These are phyloP conservation scores for Yamadazyma dushanensis DNA, from an alignment of 1,139 yeast species.

Conservation along the genomic window DNA sequence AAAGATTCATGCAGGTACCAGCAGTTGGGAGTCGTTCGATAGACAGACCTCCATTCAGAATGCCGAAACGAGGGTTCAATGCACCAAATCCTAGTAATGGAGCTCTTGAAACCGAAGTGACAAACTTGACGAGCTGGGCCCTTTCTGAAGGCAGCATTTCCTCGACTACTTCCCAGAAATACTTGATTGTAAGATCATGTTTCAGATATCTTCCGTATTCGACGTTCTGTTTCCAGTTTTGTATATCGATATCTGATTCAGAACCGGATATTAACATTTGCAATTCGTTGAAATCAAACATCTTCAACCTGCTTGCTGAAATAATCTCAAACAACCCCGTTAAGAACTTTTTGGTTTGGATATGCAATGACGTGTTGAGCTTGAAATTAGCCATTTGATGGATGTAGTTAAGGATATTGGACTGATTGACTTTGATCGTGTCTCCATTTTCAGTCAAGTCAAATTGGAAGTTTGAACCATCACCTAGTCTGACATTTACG, in stretches of 20 bases:
- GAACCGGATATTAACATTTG: slow-evolving; percentile 89
- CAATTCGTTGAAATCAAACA: slow-evolving; percentile 82
- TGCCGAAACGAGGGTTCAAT: slow-evolving; percentile 77
- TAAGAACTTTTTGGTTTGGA: slow-evolving; percentile 65
- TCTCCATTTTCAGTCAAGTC: slow-evolving; percentile 65
- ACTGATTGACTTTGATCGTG: slow-evolving; percentile 51
- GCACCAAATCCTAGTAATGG: slow-evolving; percentile 85
- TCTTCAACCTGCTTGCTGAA: slow-evolving; percentile 70
- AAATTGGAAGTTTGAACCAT: slow-evolving; percentile 39
- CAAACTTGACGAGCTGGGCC: slow-evolving; percentile 72
- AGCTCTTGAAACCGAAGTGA: slow-evolving; percentile 87
- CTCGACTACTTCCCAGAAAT: slow-evolving; percentile 75
- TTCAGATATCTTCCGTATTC: slow-evolving; percentile 67
- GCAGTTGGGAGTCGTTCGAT: slow-evolving; percentile 75
- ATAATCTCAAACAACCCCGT: slow-evolving; percentile 72
- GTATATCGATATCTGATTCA: slow-evolving; percentile 61
- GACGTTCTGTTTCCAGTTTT: slow-evolving; percentile 64
- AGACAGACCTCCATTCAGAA: slow-evolving; percentile 66
- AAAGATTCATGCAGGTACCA: slow-evolving; percentile 85
- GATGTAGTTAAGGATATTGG: slow-evolving; percentile 71
- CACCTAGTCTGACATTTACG: slow-evolving; percentile 38
- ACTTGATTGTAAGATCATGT: slow-evolving; percentile 54
- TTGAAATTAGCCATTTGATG: slow-evolving; percentile 80
- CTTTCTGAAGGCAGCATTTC: slow-evolving; percentile 67
- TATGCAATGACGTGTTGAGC: slow-evolving; percentile 59